A percentile compares a stretch with the other conserved stretches of the same genome.
Conservation (phyloP, 306 rosid genomes). For the Cucumis melo region DNA sequence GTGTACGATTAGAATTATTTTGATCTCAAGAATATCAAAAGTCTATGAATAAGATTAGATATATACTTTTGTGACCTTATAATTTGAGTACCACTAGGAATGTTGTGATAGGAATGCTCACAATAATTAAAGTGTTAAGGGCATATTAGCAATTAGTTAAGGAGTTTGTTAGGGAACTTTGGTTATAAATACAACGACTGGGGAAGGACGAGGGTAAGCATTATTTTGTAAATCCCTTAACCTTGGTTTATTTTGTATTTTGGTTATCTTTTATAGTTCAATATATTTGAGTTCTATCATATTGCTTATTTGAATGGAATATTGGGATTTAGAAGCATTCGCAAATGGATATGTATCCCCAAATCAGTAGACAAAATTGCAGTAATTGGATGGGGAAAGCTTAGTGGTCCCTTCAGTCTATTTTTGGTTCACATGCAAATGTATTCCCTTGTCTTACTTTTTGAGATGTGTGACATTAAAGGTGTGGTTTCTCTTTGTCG, state of each 20-base stretch:
- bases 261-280: too few relatives aligned
- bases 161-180: too few relatives aligned
- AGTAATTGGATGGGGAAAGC: neutral
- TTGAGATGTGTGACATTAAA: neutral
- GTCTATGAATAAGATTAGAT: neutral
- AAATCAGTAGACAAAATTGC: neutral
- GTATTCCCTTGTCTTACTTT: neutral
- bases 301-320: neutral
- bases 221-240: too few relatives aligned
- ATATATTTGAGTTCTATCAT: too few relatives aligned
- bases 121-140: too few relatives aligned
- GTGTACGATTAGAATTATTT: neutral
- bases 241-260: too few relatives aligned
- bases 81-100: neutral
- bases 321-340: neutral
- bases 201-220: too few relatives aligned
- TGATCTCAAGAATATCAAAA: neutral
- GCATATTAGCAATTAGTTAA: too few relatives aligned
- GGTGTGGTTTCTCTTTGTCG: neutral
- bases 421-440: neutral
- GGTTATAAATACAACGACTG: too few relatives aligned
- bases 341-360: neutral
- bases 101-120: neutral
- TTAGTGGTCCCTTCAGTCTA: neutral
- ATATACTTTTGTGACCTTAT: neutral